Evolutionary conservation across 2,329 filamentous ascomycete genomes (phyloP), one percentile per base, ranked within the genome.

Genomic region (Botrytis aclada): DNA sequence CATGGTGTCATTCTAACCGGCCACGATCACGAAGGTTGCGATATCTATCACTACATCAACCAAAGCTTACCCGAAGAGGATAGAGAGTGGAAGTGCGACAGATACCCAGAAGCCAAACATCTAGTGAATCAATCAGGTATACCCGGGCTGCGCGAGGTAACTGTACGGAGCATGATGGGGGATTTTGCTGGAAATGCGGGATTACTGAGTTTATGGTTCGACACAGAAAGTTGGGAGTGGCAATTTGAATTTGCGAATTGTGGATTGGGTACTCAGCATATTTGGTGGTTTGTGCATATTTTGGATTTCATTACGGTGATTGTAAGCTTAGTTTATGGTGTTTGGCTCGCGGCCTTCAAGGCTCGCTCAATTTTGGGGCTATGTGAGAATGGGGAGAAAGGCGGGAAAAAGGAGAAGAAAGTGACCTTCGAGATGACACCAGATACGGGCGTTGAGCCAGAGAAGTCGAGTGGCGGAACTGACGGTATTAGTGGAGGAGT

Each of bases 91-190:
- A 70, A 88, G 77, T 84, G 84, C 0, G 81, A 80, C 25, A 81
- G 82, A 18, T 90, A 87, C 85, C 74, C 77, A 1, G 82, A 86
- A 61, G 86, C 86, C 1, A 80, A 81, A 18, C 76, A 78, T 8
- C 80, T 81, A 20, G 81, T 84, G 1, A 83, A 81, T 12, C 80
- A 81, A 2, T 77, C 82, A 2, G 84, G 82, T 7, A 77, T 88
- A 4, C 88, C 92, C 0, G 92, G 92, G 0, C 85, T 98, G 9
- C 87, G 95, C 41, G 96, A 99, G 83, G 89, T 98, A 76, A 99
- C 96, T 0, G 92, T 99, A 3, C 90, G 95, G 74, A 97, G 94
- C 82, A 98, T 99, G 94, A 99, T 99, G 96, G 96, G 96, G 72
- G 93, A 93, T 72, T 99, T 92, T 82, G 91, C 90, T n/a, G 96